Evolutionary conservation across 1,284 basidiomycete species (phyloP).

Genomic region (Rhodotorula sp.): DNA sequence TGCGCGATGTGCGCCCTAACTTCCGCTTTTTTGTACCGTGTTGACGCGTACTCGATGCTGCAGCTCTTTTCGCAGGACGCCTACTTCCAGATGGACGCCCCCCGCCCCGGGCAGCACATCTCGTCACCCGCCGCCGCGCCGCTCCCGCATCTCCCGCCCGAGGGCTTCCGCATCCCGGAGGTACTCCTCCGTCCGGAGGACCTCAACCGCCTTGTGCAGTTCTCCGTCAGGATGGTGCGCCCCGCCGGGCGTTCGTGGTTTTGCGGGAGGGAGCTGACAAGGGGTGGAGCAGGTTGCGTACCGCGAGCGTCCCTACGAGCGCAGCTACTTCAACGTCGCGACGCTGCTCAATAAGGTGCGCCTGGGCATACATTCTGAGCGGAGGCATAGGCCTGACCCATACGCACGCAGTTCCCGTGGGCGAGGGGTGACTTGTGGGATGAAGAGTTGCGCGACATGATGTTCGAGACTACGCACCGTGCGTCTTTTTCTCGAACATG

Average conservation of each 20-base stretch:
- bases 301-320: constrained; percentile 26
- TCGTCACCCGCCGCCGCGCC: constrained; percentile 27
- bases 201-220: constrained; percentile 1
- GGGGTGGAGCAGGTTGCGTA: not conserved
- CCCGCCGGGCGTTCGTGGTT: not conserved
- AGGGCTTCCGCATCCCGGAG: constrained; percentile 14
- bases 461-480: constrained; percentile 6
- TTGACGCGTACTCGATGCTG: not conserved
- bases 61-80: constrained; percentile 21
- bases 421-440: constrained; percentile 8
- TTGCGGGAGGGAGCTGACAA: not conserved
- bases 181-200: constrained; percentile 2
- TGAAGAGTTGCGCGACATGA: constrained; percentile 8
- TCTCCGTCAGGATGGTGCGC: not conserved
- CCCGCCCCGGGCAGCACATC: not conserved
- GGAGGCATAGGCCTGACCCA: not conserved
- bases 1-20: constrained; percentile 32
- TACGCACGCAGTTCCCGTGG: constrained; percentile 25
- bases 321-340: constrained; percentile 22
- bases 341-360: constrained; percentile 30
- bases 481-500: not conserved
- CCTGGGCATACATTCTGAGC: rapidly evolving
- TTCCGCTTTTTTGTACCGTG: not conserved
- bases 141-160: constrained; percentile 28
- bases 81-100: constrained; percentile 11